Evolutionary conservation across 768 basidiomycete species (phyloP), one percentile per base, ranked within the genome.

Genomic region (Lactifluus piperatus): DNA sequence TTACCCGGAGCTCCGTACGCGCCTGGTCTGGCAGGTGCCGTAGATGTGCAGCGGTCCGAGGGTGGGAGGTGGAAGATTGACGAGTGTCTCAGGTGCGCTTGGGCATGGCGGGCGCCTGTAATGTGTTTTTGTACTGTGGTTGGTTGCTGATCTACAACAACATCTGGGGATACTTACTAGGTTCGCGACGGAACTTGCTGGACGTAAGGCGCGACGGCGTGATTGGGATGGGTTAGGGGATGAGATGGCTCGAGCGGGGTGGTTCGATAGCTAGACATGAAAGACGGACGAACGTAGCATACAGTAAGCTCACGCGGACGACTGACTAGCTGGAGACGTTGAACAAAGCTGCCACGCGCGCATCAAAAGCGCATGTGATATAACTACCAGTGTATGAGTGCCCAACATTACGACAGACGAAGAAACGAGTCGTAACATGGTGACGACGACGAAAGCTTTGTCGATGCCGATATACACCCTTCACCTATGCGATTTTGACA

Each of bases 181-280:
- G 66, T 93, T 93, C 70, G 89, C 90, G 7, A 90, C 88, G 0
- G 90, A 93, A 69, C 73, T 92, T 9, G 81, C 89, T 14, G 88
- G 89, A 37, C 77, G 90, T 34, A 89, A 86, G 68, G 85, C 83
- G 9, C 75, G 84, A 48, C 73, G 78, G 52, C 72, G 75, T 49
- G 77, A 76, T 32, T 89, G 88, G 84, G 76, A 77, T 36, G 86
- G 86, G 5, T 73, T 92, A 5, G 84, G 81, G 0, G 79, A 82
- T 11, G 89, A 91, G 68, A 88, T 91, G 86, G 71, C 75, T 4
- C 75, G 76, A 56, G 84, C 84, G 2, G 87, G 88, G 1, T 91
- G 90, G 89, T 85, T 90, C 65, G 81, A 87, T 46, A 61, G 58
- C 22, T 71, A 58, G n/a, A n/a, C n/a, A 6, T 34, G 34, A 34